phyloP scores from a whole-genome alignment of 257 asterid species.

The Verbena officinalis region DNA sequence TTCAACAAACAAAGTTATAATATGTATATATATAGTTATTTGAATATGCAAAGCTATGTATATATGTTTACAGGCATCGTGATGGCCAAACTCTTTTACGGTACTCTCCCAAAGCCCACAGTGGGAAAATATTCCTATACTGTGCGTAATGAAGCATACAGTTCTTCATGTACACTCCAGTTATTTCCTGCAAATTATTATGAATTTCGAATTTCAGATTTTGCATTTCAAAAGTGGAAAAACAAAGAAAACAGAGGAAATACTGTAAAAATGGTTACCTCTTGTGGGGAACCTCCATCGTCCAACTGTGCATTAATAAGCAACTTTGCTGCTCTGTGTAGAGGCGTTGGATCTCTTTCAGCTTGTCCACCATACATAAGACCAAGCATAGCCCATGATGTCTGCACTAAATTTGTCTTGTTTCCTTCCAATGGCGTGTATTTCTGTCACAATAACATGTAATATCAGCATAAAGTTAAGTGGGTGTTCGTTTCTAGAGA shows the following conservation, averaged over 20 bases:
- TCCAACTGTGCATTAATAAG: conserved; percentile 77
- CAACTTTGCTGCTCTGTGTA: conserved; percentile 74
- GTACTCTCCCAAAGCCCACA: conserved; percentile 87
- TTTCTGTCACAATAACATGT: conserved; percentile 44
- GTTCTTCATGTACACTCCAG: conserved; percentile 77
- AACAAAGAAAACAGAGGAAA: neutral
- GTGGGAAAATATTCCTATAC: conserved; percentile 63
- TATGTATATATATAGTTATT: no score
- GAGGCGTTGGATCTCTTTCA: conserved; percentile 68
- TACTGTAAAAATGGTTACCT: conserved; percentile 42
- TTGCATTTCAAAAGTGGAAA: neutral
- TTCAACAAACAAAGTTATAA: neutral
- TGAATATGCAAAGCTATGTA: neutral
- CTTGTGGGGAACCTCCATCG: conserved; percentile 84
- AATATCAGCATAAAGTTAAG: neutral
- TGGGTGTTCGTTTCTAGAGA: neutral
- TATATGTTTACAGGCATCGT: conserved; percentile 29
- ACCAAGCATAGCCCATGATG: conserved; percentile 92
- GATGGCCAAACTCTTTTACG: conserved; percentile 66
- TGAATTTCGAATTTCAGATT: neutral
- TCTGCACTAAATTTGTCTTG: conserved; percentile 72
- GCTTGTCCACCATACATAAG: conserved; percentile 79
- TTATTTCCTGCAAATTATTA: conserved; percentile 50
- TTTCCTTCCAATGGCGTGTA: conserved; percentile 76
- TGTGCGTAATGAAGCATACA: conserved; percentile 77